Base-by-base conservation (phyloP, 805 yeast species). In the Pichia kluyveri region DNA sequence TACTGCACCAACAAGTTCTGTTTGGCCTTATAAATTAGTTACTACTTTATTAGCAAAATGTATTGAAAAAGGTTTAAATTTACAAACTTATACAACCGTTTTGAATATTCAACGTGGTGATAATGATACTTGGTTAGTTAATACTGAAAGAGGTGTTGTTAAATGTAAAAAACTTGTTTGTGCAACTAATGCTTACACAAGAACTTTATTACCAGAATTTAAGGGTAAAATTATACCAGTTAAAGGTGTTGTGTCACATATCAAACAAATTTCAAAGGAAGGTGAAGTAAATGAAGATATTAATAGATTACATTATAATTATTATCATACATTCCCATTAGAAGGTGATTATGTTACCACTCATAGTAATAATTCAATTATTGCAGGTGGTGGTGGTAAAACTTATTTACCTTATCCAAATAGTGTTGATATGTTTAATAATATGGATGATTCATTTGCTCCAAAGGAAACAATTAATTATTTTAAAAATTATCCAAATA, bases 11-110 rank as follows among this genome's bases (percentile, higher is more conserved):
- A 73, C 77, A 4, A 67, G 71, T 1, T 64, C 72, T 5, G 54
- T 73, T 40, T 73, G 76, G 68, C 76, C 78, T 10, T 71, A 73
- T 57, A 68, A 68, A 51, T 58, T 75, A 11, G 65, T 71, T 41
- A 57, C 62, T 11, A 57, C 61, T 1, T 50, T 75, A 10, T 51
- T 73, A 36, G 57, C 63, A 45, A 53, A 52, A 17, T 56, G 67
- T 28, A 58, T 72, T 5, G 50, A 53, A 12, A 57, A 58, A 26
- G 76, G 76, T 5, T 56, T 70, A 23, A 64, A 69, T 43, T 54
- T 72, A 17, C 71, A 71, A 47, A 63, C 76, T 5, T 61, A 69
- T 49, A 69, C 75, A 1, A 54, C 59, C 2, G 75, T 67, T 3
- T 50, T 10, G 4, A 30, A 12, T 30, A 30, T 30, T 12, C 10